These are phyloP conservation scores for Colletotrichum falcatum DNA, from an alignment of 2,329 filamentous ascomycete species.

Conservation along the genomic window DNA sequence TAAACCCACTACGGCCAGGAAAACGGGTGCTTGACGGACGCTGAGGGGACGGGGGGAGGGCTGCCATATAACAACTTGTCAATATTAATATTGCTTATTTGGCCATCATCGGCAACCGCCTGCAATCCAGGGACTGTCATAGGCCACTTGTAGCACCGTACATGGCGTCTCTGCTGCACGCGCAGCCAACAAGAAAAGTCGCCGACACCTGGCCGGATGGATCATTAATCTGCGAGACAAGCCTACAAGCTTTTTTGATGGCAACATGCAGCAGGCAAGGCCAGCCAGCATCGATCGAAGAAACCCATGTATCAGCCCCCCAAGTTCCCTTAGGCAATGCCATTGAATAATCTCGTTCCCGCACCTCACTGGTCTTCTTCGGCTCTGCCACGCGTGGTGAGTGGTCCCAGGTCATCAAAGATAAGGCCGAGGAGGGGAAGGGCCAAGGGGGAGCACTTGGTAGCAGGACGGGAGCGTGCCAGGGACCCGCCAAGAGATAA, in stretches of 20 bases:
- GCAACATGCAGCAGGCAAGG: neutral
- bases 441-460: neutral
- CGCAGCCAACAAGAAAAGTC: neutral
- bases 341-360: slow-evolving; percentile 2
- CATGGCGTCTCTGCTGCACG: no score
- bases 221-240: slow-evolving; percentile 8
- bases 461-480: neutral
- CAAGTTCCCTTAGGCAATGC: slow-evolving; percentile 21
- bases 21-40: no score
- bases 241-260: slow-evolving; percentile 36
- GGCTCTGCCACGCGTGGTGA: slow-evolving; percentile 2
- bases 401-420: slow-evolving; percentile 14
- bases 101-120: slow-evolving; percentile 7
- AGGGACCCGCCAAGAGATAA: slow-evolving; percentile 40
- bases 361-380: slow-evolving; percentile 1
- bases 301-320: slow-evolving; percentile 2
- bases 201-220: neutral
- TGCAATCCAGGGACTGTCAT: neutral
- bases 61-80: neutral
- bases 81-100: neutral
- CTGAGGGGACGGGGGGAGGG: neutral
- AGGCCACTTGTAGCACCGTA: neutral
- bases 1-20: neutral
- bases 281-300: neutral
- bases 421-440: slow-evolving; percentile 23